Base-by-base conservation (phyloP, 2,329 filamentous ascomycete species). In the Neurospora crassa region DNA sequence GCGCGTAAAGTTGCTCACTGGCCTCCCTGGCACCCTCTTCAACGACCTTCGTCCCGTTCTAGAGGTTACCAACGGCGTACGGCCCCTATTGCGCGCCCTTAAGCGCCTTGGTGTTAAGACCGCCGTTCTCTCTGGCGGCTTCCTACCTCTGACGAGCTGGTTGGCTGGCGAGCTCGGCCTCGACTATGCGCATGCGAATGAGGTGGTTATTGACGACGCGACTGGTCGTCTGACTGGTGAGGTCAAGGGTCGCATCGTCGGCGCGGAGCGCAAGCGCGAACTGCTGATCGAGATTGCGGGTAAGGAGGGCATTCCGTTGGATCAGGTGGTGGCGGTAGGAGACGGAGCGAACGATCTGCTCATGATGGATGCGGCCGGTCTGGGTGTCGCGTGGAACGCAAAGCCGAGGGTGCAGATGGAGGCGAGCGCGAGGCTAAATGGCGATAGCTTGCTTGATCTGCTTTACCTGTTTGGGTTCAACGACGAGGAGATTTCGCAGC, bases 101-200 rank as follows among this genome's bases (percentile, higher is more conserved):
- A 94, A 92, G 81, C 85, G 87, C 29, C 83, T 97, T 5, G 95
- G 95, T 8, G 91, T 92, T 81, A 95, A 92, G 82, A 93, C 94
- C 1, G 96, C 94, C 0, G 95, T 99, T 5, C 82, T 97, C 41
- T 97, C 93, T 42, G 96, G 96, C 67, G 96, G 96, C 0, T 99
- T 99, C 81, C 89, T 92, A 74, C 94, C 95, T 0, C 83, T 98
- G 74, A 96, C 96, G 0, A 86, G 89, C 71, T 98, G 94, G 93
- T 87, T 98, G 43, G 94, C 92, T 18, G 84, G 84, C 53, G 86
- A 93, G 77, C 84, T 99, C 37, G 93, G 93, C 16, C 88, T 99
- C 71, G 92, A 98, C 80, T 90, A 97, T 78, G 94, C 93, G 0
- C 89, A 91, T 79, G 96, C 96, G 53, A 99, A 99, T 80, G 90